These are phyloP conservation scores for Trifolium repens DNA, from an alignment of 306 rosid species.

Conservation along the genomic window DNA sequence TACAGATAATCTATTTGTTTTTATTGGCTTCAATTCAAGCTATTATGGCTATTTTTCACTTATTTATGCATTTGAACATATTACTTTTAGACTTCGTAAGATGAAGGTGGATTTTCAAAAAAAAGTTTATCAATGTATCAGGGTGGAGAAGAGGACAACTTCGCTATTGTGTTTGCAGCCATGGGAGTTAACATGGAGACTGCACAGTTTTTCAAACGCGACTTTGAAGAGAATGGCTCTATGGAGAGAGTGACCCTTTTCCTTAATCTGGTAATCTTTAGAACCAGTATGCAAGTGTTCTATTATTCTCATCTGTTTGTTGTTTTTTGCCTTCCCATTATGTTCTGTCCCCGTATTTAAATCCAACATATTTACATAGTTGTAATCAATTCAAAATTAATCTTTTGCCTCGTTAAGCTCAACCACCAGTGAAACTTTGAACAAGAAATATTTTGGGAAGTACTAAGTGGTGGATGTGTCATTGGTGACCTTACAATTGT, in stretches of 20 bases:
- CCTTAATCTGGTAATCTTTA: constrained; percentile 79
- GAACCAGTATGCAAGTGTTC: constrained; percentile 15
- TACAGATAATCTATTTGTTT: constrained; percentile 5
- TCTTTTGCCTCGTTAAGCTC: constrained; percentile 18
- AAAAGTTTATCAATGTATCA: constrained; percentile 47
- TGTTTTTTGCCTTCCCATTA: constrained; percentile 10
- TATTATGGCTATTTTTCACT: constrained; percentile 3
- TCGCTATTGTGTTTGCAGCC: constrained; percentile 99
- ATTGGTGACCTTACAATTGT: not conserved
- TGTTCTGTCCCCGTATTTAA: not conserved
- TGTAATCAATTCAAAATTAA: constrained; percentile 3
- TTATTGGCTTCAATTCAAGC: constrained; percentile 29
- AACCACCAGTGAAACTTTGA: constrained; percentile 32
- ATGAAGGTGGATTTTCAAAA: constrained; percentile 25
- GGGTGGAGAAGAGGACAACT: constrained; percentile 88
- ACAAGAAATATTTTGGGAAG: not conserved
- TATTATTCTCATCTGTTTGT: constrained; percentile 4
- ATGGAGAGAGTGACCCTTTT: constrained; percentile 99
- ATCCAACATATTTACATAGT: not conserved
- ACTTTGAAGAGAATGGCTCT: constrained; percentile 98
- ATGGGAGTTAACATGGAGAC: constrained; percentile 99
- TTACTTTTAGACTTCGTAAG: constrained; percentile 4
- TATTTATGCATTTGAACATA: constrained; percentile 7
- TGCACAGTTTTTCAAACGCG: constrained; percentile 98
- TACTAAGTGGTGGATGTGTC: constrained; percentile 11